These are phyloP conservation scores for Colletotrichum euphorbiae DNA, from an alignment of 2,329 filamentous ascomycete species.

Conservation along the genomic window DNA sequence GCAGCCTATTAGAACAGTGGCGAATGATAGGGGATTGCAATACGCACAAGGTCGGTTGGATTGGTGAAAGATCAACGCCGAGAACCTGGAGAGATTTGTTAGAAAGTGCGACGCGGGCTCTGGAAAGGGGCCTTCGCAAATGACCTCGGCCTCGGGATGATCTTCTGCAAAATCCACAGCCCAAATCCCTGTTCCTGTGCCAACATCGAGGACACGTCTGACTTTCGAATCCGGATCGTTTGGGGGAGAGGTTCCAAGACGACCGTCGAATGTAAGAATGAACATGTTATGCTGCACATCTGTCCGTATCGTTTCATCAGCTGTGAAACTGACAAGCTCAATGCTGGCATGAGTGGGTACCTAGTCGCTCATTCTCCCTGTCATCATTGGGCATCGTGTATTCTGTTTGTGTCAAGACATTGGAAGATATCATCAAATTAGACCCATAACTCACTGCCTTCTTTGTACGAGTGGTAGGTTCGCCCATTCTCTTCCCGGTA, in stretches of 20 bases:
- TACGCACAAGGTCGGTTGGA: constrained; percentile 51
- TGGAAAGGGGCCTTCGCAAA: not conserved
- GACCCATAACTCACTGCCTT: constrained; percentile 33
- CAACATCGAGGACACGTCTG: constrained; percentile 55
- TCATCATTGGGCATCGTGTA: constrained; percentile 45
- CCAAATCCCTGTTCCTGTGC: constrained; percentile 60
- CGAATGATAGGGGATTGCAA: not conserved
- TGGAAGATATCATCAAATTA: not conserved
- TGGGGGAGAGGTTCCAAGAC: constrained; percentile 42
- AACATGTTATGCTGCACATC: constrained; percentile 48
- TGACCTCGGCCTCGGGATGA: constrained; percentile 48
- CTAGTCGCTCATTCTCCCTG: constrained; percentile 43
- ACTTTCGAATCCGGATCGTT: constrained; percentile 18
- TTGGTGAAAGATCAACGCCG: constrained; percentile 56
- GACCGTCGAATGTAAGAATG: constrained; percentile 42
- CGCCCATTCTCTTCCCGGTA: constrained; percentile 53
- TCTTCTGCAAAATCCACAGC: constrained; percentile 56
- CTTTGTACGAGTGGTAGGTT: constrained; percentile 52
- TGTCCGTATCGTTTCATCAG: not conserved
- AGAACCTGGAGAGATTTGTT: constrained; percentile 44
- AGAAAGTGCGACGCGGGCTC: not conserved
- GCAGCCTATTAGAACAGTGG: not conserved
- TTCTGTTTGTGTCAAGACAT: constrained; percentile 24
- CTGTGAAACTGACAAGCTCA: no score
- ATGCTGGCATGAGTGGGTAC: not conserved